Evolutionary conservation across 352 stramenopile species (phyloP).

Genomic region (Thraustotheca clavata): DNA sequence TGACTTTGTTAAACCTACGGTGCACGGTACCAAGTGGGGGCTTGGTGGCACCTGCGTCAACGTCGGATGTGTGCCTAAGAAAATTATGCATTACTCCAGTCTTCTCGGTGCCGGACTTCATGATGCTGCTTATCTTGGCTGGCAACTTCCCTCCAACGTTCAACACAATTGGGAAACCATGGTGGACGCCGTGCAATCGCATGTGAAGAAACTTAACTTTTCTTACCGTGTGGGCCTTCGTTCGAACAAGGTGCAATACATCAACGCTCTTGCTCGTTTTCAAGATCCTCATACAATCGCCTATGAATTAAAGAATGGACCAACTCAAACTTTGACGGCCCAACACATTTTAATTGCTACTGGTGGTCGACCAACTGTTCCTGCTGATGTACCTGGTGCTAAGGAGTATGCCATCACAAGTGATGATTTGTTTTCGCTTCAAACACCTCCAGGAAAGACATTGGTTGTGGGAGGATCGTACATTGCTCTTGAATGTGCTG

Average conservation of each 20-base stretch:
- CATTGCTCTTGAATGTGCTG: slow-evolving; percentile 24
- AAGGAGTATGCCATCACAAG: slow-evolving; percentile 25
- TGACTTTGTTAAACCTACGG: slow-evolving; percentile 23
- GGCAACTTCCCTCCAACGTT: not conserved
- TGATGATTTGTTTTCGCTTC: slow-evolving; percentile 83
- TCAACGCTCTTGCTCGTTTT: not conserved
- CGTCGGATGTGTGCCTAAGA: slow-evolving; percentile 23
- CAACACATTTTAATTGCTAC: slow-evolving; percentile 23
- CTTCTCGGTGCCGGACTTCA: slow-evolving; percentile 13
- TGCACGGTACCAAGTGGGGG: slow-evolving; percentile 18
- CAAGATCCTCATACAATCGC: slow-evolving; percentile 10
- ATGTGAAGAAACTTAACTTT: slow-evolving; percentile 24
- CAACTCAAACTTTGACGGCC: slow-evolving; percentile 12
- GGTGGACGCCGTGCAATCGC: slow-evolving; percentile 19
- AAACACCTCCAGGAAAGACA: slow-evolving; percentile 30
- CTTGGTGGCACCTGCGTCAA: slow-evolving; percentile 23
- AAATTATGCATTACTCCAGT: slow-evolving; percentile 20
- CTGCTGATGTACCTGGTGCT: slow-evolving; percentile 16
- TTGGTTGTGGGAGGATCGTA: slow-evolving; percentile 25
- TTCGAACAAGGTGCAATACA: slow-evolving; percentile 16
- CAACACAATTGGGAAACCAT: slow-evolving; percentile 15
- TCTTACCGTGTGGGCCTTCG: slow-evolving; percentile 20
- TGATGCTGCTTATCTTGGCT: slow-evolving; percentile 15
- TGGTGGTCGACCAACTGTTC: slow-evolving; percentile 22
- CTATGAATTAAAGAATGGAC: slow-evolving; percentile 10